Percentiles rank a stretch among this genome's conserved stretches.
Conservation (phyloP, 345 rosid species). For the Erucastrum elatum region DNA sequence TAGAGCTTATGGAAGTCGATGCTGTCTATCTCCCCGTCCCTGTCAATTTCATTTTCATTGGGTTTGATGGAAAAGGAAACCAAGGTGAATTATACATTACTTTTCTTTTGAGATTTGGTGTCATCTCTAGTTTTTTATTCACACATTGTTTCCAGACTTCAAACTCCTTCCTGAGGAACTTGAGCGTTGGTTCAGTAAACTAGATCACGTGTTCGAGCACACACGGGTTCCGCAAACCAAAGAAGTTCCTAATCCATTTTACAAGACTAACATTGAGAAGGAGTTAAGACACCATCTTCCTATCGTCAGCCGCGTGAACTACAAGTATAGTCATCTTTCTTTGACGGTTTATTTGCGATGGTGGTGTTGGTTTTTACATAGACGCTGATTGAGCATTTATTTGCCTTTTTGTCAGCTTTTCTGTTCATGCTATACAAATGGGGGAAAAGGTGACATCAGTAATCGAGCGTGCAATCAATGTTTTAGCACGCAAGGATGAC, state of each 20-base stretch:
- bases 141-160: conserved; percentile 49
- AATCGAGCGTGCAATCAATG: conserved; percentile 78
- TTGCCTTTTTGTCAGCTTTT: conserved; percentile 54
- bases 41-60: conserved; percentile 89
- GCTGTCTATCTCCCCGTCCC: conserved; percentile 89
- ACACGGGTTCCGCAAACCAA: conserved; percentile 74
- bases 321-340: conserved; percentile 60
- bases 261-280: conserved; percentile 65
- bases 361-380: conserved; percentile 17
- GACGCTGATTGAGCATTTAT: conserved; percentile 3
- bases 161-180: conserved; percentile 82
- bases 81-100: conserved; percentile 54
- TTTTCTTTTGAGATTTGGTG: not conserved
- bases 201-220: conserved; percentile 91
- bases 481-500: conserved; percentile 77
- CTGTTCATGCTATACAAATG: conserved; percentile 93
- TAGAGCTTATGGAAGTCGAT: conserved; percentile 85
- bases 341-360: conserved; percentile 13
- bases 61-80: conserved; percentile 97
- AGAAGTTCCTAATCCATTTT: conserved; percentile 73
- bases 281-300: conserved; percentile 74
- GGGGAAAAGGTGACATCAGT: conserved; percentile 84
- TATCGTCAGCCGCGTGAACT: conserved; percentile 66
- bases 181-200: conserved; percentile 90
- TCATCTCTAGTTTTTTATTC: conserved; percentile 10